phyloP scores from a whole-genome alignment of 257 asterid species.

The Coffea eugenioides region DNA sequence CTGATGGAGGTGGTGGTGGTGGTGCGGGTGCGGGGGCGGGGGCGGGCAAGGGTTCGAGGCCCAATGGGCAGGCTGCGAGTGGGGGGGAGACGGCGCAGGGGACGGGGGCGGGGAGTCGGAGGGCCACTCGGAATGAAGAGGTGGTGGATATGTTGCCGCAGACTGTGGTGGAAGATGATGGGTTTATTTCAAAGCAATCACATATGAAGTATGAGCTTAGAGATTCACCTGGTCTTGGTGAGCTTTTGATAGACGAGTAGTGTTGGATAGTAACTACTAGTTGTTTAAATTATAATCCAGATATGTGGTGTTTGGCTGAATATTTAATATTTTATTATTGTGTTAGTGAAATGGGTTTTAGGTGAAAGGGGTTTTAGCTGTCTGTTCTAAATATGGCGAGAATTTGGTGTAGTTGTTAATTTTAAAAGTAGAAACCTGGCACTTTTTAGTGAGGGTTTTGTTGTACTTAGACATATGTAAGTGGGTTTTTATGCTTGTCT shows the following conservation, averaged over 20 bases:
- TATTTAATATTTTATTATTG: background rate
- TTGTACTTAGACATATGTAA: background rate
- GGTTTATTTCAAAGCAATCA: constrained; percentile 57
- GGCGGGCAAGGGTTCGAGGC: constrained; percentile 34
- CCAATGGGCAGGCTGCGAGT: constrained; percentile 48
- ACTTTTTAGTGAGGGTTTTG: background rate
- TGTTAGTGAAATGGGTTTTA: background rate
- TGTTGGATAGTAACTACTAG: background rate
- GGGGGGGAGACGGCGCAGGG: constrained; percentile 17
- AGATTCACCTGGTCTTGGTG: constrained; percentile 92
- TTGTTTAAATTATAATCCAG: background rate
- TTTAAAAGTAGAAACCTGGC: background rate
- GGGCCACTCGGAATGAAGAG: constrained; percentile 55
- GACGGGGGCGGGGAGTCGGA: constrained; percentile 39
- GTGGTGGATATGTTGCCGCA: constrained; percentile 57
- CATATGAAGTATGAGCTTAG: constrained; percentile 93
- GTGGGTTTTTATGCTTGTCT: background rate
- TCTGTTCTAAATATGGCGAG: background rate
- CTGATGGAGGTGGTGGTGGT: constrained; percentile 62
- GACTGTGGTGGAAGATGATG: constrained; percentile 73
- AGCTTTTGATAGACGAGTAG: constrained; percentile 26
- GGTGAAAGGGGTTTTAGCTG: background rate
- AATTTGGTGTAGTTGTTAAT: background rate
- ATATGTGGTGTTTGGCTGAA: background rate
- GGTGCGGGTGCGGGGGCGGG: constrained; percentile 7